These are phyloP conservation scores for Saturnispora besseyi DNA, from an alignment of 805 yeast genomes.

Conservation along the genomic window DNA sequence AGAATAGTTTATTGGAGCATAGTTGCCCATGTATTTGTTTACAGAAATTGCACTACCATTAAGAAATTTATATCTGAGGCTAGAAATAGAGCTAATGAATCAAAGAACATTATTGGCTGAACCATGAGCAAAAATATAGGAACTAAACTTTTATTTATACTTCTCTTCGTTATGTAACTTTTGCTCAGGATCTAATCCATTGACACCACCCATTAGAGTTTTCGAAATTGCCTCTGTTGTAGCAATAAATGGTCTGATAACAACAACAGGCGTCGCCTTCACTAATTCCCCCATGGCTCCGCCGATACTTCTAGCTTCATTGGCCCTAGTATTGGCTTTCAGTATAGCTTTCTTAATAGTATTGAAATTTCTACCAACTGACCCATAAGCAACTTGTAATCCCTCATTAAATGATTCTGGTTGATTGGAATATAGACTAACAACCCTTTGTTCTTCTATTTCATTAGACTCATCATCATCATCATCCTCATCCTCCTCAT, in stretches of 20 bases:
- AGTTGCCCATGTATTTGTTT: too few relatives aligned
- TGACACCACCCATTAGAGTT: slow-evolving; percentile 74
- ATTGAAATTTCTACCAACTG: slow-evolving; percentile 58
- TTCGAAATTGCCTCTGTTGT: slow-evolving; percentile 85
- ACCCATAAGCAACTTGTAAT: slow-evolving; percentile 58
- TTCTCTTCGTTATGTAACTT: slow-evolving; percentile 54
- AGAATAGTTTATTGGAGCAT: too few relatives aligned
- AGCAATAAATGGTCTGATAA: slow-evolving; percentile 82
- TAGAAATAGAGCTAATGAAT: too few relatives aligned
- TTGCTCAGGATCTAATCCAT: slow-evolving; percentile 64
- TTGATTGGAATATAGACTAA: slow-evolving; percentile 78
- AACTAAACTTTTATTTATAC: slow-evolving; percentile 30
- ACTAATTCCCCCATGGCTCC: slow-evolving; percentile 61
- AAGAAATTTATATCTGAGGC: too few relatives aligned
- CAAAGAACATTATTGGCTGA: too few relatives aligned
- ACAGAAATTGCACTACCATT: too few relatives aligned
- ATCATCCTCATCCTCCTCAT: slow-evolving; percentile 20
- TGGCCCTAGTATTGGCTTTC: slow-evolving; percentile 51
- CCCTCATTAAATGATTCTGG: slow-evolving; percentile 70
- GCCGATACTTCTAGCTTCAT: slow-evolving; percentile 56
- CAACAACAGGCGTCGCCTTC: slow-evolving; percentile 68
- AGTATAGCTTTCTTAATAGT: slow-evolving; percentile 57
- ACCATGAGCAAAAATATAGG: too few relatives aligned
- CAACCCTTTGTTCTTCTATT: slow-evolving; percentile 23
- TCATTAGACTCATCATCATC: slow-evolving; percentile 23